Evolutionary conservation across 140 eudicot genomes (phyloP).

Genomic region (Anethum foeniculum): DNA sequence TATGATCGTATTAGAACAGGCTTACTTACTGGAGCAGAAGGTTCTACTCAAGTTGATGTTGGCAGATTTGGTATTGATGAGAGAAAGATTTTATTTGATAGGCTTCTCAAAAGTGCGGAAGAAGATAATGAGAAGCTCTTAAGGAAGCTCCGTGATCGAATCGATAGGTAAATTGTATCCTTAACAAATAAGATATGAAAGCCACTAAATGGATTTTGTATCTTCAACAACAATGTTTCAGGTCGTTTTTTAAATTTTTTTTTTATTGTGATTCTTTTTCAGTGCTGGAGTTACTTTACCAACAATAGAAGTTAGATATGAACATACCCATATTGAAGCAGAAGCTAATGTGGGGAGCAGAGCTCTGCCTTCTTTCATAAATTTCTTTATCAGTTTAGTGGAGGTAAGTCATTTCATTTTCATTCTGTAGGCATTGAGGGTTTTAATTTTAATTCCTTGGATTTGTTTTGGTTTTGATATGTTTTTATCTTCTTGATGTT

Average conservation of each 20-base stretch:
- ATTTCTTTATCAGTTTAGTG: constrained; percentile 29
- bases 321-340: constrained; percentile 54
- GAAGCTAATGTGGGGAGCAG: constrained; percentile 64
- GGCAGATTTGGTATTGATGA: not conserved
- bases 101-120: not conserved
- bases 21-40: not conserved
- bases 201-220: not conserved
- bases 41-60: not conserved
- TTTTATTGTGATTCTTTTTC: constrained; percentile 2
- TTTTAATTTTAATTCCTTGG: not conserved
- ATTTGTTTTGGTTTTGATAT: not conserved
- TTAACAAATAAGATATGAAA: not conserved
- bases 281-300: constrained; percentile 69
- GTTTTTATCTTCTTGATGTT: constrained; percentile 1
- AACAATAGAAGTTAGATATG: constrained; percentile 60
- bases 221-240: not conserved
- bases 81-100: not conserved
- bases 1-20: not conserved
- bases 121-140: constrained; percentile 5
- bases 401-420: constrained; percentile 35
- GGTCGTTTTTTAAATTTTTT: not conserved
- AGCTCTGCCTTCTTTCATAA: constrained; percentile 59
- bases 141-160: not conserved
- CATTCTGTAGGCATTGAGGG: not conserved
- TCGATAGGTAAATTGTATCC: not conserved